These are phyloP conservation scores for Myxozyma vanderwaltii DNA, from an alignment of 805 yeast species.

Conservation along the genomic window DNA sequence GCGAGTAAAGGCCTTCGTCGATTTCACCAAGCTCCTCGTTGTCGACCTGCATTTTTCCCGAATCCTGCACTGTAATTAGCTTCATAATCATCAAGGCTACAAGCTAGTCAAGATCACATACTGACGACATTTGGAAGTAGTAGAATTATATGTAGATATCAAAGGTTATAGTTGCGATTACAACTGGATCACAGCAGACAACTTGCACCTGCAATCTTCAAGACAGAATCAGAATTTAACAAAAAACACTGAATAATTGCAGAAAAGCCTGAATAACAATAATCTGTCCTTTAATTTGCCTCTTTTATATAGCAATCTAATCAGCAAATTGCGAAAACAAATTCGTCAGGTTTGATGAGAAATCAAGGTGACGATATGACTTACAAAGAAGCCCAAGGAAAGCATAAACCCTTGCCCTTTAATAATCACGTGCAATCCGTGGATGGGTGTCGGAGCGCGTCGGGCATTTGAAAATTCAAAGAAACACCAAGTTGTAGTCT, in stretches of 20 bases:
- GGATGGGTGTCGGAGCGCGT: not conserved
- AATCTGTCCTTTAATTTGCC: no score
- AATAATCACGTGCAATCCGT: not conserved
- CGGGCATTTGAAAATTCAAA: not conserved
- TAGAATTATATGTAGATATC: no score
- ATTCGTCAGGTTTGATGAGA: not conserved
- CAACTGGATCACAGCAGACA: no score
- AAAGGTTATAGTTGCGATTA: no score
- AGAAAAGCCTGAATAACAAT: no score
- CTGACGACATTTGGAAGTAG: no score
- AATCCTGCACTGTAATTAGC: constrained; percentile 5
- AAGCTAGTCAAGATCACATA: not conserved
- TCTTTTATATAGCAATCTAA: no score
- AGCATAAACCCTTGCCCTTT: not conserved
- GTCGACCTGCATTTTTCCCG: constrained; percentile 40
- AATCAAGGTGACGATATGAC: not conserved
- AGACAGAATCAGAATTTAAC: no score
- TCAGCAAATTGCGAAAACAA: not conserved
- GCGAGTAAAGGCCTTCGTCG: constrained; percentile 93
- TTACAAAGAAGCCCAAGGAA: constrained; percentile 1
- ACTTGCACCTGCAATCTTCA: no score
- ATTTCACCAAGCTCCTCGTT: constrained; percentile 47
- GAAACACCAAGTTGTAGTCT: no score
- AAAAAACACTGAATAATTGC: no score
- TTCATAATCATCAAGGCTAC: not conserved